Base-by-base conservation (phyloP, 352 stramenopile genomes). In the Pythium aphanidermatum region DNA sequence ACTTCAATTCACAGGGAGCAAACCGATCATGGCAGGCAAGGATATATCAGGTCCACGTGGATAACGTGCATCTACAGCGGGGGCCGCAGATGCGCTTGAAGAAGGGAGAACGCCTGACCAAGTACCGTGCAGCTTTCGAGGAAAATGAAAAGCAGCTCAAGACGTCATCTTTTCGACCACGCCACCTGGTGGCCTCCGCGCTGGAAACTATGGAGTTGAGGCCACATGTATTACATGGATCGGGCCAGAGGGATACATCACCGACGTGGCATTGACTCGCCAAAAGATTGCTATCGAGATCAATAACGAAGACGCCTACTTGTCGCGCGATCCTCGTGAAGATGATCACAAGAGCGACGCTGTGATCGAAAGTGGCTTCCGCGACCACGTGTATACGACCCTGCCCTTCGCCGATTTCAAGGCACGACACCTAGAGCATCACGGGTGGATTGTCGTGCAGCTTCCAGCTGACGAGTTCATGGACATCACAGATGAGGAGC, bases 391-490 rank as follows among this genome's bases (percentile, higher is more conserved):
- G 16, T 63, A 71, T 14, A 76, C 68, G 29, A 63, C 63, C 5
- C 70, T 85, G 5, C 68, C 48, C 13, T 81, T 74, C 17, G 61
- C 80, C 13, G 74, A 86, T 30, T 50, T 87, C 29, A 86, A 89
- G 47, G 61, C 74, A 24, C 70, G 68, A 1, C 77, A 89, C 41
- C 31, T 89, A 10, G 62, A 83, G 43, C 55, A 66, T 30, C 53
- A 81, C 14, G 77, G 77, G 12, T 89, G 74, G 74, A 76, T 77
- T 21, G 63, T 87, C 30, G 82, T 89, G 40, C 64, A 86, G 38
- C 42, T 89, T 12, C 68, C 72, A 14, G 63, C 62, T 2, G 63
- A 80, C 37, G 60, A 59, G 27, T 86, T 86, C 38, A 53, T 74
- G 53, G 35, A 74, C n/a, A 58, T 87, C 4, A 37, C 53, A 10